phyloP scores from a whole-genome alignment of 352 stramenopile genomes.

The Pythium aristosporum region DNA sequence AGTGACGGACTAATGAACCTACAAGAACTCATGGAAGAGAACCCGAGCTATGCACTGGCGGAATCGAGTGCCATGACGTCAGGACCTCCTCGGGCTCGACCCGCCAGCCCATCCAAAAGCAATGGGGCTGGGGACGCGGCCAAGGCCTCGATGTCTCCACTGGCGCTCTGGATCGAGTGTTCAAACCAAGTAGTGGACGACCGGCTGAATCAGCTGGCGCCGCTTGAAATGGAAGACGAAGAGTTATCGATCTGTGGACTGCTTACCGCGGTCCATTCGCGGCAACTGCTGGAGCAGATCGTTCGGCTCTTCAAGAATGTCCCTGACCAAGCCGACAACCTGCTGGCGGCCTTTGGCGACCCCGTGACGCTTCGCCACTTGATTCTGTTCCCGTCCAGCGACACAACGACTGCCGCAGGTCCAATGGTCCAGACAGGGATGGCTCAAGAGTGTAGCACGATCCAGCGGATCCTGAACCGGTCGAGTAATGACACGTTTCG shows the following conservation, averaged over 20 bases:
- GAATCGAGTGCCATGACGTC: conserved; percentile 51
- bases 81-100: conserved; percentile 29
- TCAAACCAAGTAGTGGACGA: conserved; percentile 58
- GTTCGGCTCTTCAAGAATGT: conserved; percentile 57
- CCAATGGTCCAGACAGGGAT: neutral
- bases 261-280: conserved; percentile 60
- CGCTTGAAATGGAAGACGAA: conserved; percentile 65
- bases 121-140: conserved; percentile 33
- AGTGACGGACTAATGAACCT: conserved; percentile 41
- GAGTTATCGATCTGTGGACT: conserved; percentile 56
- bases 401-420: neutral
- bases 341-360: conserved; percentile 57
- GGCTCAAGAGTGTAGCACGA: conserved; percentile 31
- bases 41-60: conserved; percentile 67
- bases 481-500: conserved; percentile 44
- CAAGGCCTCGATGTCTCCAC: conserved; percentile 31
- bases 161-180: conserved; percentile 70
- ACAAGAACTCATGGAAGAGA: conserved; percentile 78
- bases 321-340: conserved; percentile 34
- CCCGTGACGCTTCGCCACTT: conserved; percentile 68
- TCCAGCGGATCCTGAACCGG: conserved; percentile 70
- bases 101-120: conserved; percentile 44
- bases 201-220: conserved; percentile 51
- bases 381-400: conserved; percentile 42
- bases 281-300: conserved; percentile 66